phyloP scores from a whole-genome alignment of 805 yeast genomes.

The Candida broadrunensis region DNA sequence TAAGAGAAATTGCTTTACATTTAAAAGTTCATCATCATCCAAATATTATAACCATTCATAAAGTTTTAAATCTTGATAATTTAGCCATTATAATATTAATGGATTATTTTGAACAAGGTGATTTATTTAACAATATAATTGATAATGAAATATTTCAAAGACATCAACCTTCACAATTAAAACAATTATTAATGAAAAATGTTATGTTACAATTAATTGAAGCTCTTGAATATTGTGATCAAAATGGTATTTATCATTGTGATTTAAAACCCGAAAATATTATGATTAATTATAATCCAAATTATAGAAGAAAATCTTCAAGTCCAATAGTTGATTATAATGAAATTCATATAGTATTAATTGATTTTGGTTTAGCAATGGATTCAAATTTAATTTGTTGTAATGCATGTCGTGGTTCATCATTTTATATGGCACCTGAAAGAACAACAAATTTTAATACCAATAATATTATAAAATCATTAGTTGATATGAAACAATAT shows the following conservation, averaged over 20 bases:
- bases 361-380: slow-evolving; percentile 91
- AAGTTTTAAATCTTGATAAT: slow-evolving; percentile 59
- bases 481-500: slow-evolving; percentile 30
- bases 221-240: slow-evolving; percentile 32
- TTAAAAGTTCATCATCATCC: slow-evolving; percentile 74
- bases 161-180: slow-evolving; percentile 22
- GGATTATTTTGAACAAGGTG: slow-evolving; percentile 87
- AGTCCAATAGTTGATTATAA: slow-evolving; percentile 33
- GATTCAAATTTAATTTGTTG: slow-evolving; percentile 54
- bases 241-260: slow-evolving; percentile 34
- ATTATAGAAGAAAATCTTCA: slow-evolving; percentile 16
- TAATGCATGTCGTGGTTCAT: slow-evolving; percentile 79
- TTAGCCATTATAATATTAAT: slow-evolving; percentile 65
- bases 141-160: slow-evolving; percentile 60
- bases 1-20: slow-evolving; percentile 74
- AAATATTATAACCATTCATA: slow-evolving; percentile 71
- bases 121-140: slow-evolving; percentile 81
- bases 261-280: slow-evolving; percentile 43
- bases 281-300: slow-evolving; percentile 31
- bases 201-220: slow-evolving; percentile 39
- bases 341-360: slow-evolving; percentile 57
- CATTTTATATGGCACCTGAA: slow-evolving; percentile 94
- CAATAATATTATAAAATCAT: slow-evolving; percentile 19
- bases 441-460: slow-evolving; percentile 49
- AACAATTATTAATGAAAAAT: slow-evolving; percentile 46